Evolutionary conservation across 192 early-diverging fungal genomes (phyloP).

Genomic region (Funneliformis mosseae): DNA sequence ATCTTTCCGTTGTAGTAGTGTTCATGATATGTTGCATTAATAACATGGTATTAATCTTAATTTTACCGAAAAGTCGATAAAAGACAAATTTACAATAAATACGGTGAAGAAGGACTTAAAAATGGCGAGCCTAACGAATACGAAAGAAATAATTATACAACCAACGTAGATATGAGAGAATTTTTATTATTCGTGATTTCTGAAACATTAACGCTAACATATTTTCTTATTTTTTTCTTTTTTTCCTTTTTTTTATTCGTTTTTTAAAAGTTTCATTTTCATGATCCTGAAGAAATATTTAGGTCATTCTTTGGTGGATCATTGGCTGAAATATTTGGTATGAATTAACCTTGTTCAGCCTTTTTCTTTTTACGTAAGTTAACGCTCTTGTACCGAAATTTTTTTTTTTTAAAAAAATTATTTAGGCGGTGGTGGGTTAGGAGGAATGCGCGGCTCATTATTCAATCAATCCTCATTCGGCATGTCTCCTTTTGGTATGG

Average conservation of each 20-base stretch:
- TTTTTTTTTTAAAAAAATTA: not conserved
- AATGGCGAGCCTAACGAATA: not conserved
- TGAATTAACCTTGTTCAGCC: not conserved
- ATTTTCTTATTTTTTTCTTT: not conserved
- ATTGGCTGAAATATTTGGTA: slow-evolving; percentile 39
- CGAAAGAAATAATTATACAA: not conserved
- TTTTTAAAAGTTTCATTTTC: slow-evolving; percentile 18
- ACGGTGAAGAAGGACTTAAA: slow-evolving; percentile 33
- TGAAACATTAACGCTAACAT: not conserved
- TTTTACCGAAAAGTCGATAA: slow-evolving; percentile 28
- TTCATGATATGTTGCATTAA: not conserved
- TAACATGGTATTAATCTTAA: not conserved
- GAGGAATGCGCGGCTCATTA: no score
- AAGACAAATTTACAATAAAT: slow-evolving; percentile 36
- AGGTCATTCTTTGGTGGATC: slow-evolving; percentile 36
- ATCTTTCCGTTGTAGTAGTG: not conserved
- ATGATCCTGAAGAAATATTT: slow-evolving; percentile 43
- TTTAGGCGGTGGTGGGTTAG: no score
- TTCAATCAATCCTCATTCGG: not conserved
- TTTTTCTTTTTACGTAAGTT: not conserved
- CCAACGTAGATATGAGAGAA: not conserved
- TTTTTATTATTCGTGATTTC: not conserved
- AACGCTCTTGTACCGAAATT: no score
- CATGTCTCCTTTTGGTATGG: not conserved
- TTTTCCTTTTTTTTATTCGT: not conserved